Conservation (phyloP, 257 asterid genomes). For the Fraxinus cuspidata region DNA sequence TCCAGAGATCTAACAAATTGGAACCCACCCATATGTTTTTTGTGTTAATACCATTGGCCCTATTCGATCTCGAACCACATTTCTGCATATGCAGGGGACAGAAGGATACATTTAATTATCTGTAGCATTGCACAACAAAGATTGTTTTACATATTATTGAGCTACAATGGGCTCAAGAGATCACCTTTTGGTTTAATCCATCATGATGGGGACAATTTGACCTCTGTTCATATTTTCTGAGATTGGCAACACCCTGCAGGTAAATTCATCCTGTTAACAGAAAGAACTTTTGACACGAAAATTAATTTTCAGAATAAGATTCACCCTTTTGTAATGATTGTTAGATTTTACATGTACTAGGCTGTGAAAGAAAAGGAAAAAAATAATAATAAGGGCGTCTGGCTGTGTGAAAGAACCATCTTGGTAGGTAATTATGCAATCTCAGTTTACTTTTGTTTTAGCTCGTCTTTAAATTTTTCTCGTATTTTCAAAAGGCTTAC, state of each 20-base stretch:
- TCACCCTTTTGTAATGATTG: background rate
- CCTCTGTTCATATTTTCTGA: slow-evolving; percentile 36
- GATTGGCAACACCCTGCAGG: slow-evolving; percentile 43
- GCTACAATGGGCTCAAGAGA: slow-evolving; percentile 8
- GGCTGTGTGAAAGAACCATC: background rate
- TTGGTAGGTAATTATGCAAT: too few relatives aligned
- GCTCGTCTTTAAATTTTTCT: background rate
- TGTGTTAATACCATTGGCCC: slow-evolving; percentile 23
- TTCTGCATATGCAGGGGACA: slow-evolving; percentile 46
- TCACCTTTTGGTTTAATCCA: slow-evolving; percentile 50
- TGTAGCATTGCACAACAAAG: background rate
- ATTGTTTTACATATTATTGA: too few relatives aligned
- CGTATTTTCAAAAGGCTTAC: too few relatives aligned
- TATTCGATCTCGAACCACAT: slow-evolving; percentile 42
- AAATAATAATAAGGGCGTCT: background rate
- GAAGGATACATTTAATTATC: background rate
- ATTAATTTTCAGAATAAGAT: too few relatives aligned
- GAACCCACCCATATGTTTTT: slow-evolving; percentile 47
- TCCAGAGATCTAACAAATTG: slow-evolving; percentile 76
- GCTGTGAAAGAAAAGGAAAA: background rate
- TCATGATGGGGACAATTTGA: slow-evolving; percentile 33
- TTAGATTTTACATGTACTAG: background rate
- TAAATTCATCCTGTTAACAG: slow-evolving; percentile 15
- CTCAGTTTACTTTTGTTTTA: too few relatives aligned
- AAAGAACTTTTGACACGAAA: too few relatives aligned